phyloP scores from a whole-genome alignment of 257 asterid species.

The Rehmannia glutinosa region DNA sequence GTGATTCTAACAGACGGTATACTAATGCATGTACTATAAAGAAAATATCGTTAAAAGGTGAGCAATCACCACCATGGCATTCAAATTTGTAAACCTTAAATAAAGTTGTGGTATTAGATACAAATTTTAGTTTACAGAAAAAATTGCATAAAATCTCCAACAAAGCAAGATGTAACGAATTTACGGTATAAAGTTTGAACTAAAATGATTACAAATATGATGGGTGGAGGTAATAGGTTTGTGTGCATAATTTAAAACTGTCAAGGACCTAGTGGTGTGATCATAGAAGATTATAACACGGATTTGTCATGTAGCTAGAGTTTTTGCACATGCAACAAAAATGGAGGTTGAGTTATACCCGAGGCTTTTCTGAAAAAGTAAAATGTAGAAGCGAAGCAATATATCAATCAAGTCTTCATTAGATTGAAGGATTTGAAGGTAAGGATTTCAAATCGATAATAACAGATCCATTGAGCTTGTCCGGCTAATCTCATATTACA shows the following conservation, averaged over 20 bases:
- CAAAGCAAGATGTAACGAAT: not conserved
- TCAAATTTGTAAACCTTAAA: not conserved
- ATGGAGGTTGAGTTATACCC: no score
- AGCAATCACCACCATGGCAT: not conserved
- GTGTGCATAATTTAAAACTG: not conserved
- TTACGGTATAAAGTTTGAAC: not conserved
- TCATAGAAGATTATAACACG: no score
- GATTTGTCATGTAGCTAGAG: no score
- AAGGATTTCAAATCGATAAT: no score
- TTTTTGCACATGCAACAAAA: no score
- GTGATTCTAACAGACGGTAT: not conserved
- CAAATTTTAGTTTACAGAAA: not conserved
- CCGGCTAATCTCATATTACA: no score
- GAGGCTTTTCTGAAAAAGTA: not conserved
- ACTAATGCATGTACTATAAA: not conserved
- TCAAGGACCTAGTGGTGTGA: no score
- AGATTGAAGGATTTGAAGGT: not conserved
- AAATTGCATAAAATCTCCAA: not conserved
- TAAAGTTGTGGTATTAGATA: not conserved
- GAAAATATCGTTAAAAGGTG: not conserved
- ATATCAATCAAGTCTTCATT: not conserved
- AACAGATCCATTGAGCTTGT: not conserved
- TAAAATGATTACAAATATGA: not conserved
- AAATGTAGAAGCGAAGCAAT: not conserved
- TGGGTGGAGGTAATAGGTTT: not conserved